Conservation (phyloP, 768 basidiomycete genomes). For the Pluteus cervinus region DNA sequence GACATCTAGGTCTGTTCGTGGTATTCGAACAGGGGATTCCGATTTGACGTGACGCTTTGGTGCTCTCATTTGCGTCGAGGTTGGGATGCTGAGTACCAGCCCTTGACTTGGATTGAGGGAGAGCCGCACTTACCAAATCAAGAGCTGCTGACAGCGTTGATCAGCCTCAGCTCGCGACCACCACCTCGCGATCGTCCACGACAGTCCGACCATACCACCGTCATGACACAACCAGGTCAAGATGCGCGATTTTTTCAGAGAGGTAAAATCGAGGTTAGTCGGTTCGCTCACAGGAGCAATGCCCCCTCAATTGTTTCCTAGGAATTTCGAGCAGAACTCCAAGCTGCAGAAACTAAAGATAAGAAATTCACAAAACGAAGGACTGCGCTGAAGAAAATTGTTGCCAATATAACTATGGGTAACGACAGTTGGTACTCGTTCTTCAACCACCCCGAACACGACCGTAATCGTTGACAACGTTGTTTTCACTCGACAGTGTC, state of each 20-base stretch:
- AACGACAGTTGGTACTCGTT: constrained; percentile 81
- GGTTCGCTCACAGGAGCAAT: constrained; percentile 3
- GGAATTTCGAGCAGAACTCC: constrained; percentile 90
- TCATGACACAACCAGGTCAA: constrained; percentile 60
- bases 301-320: constrained; percentile 16
- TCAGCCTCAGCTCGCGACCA: no score
- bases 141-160: no score
- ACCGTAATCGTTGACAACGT: neutral
- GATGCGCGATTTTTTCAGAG: constrained; percentile 91
- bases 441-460: constrained; percentile 10
- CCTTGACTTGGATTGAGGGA: no score
- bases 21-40: constrained; percentile 9
- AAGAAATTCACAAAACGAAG: constrained; percentile 94
- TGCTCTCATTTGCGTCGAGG: no score
- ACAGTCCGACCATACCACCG: neutral
- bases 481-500: constrained; percentile 59
- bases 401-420: constrained; percentile 99
- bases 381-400: constrained; percentile 93
- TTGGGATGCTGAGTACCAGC: no score
- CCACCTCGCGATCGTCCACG: no score
- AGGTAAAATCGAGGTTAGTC: constrained; percentile 83
- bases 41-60: no score
- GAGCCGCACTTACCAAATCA: no score
- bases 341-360: constrained; percentile 90
- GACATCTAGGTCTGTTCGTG: constrained; percentile 21